Base-by-base conservation (phyloP, 2,329 filamentous ascomycete genomes). In the Metarhizium anisopliae region DNA sequence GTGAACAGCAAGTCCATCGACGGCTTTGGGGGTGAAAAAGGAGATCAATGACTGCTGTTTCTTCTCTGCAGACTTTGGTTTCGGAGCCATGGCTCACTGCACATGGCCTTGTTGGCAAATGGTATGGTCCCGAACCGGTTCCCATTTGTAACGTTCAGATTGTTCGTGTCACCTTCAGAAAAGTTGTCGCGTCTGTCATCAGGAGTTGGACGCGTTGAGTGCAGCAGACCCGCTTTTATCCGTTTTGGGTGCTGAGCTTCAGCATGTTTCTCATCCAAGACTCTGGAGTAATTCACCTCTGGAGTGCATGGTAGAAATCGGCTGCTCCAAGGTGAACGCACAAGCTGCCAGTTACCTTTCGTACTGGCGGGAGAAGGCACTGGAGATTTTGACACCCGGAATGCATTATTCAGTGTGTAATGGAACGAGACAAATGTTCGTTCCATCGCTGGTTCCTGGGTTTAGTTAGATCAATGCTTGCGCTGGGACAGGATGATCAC, bases 21-120 rank as follows among this genome's bases (percentile, higher is more conserved):
- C 68, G 13, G 81, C 73, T 60, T 80, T 85, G 14, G 83, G 83
- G 1, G 84, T 81, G 68, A 95, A 95, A 72, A 95, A 95, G 66
- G 85, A 92, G 3, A 90, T 94, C 59, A 96, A 86, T 1, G 90
- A 89, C 61, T 86, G 82, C 67, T 96, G 90, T 64, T 86, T 89
- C 70, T 87, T 88, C 55, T 69, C 73, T 32, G 72, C 38, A 18
- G 54, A 43, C 13, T 47, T 54, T 62, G 0, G 73, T 76, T 62
- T 54, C 10, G 70, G 69, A 20, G 70, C 63, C 71, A 73, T 73
- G 38, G 52, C 55, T 49, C 36, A 20, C 45, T n/a, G 18, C 10
- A 36, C 4, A 40, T 6, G 29, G 47, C 47, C 45, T 54, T 35
- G 52, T 29, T 47, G 51, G 18, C 51, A 18, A 25, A 40, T 18